phyloP scores from a whole-genome alignment of 2,329 filamentous ascomycete species.

The Macrophomina phaseolina region DNA sequence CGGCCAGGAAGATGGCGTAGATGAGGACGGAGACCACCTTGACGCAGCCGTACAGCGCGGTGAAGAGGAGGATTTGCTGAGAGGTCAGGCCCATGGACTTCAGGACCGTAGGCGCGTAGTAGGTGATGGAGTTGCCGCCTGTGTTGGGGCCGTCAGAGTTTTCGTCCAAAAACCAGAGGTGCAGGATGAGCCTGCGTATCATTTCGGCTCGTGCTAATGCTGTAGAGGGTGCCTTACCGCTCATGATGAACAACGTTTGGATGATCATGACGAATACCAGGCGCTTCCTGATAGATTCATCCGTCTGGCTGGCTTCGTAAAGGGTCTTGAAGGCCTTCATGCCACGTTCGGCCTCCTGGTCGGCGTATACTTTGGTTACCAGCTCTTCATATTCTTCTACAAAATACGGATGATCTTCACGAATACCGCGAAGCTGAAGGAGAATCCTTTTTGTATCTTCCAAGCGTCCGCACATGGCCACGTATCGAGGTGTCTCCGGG shows the following conservation, averaged over 20 bases:
- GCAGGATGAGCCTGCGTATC: too few relatives aligned
- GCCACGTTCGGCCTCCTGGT: neutral
- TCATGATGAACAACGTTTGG: conserved; percentile 6
- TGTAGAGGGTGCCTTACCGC: neutral
- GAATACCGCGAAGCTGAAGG: neutral
- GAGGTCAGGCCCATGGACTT: conserved; percentile 8
- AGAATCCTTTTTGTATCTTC: neutral
- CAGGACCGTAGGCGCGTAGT: conserved; percentile 5
- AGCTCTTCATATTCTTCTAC: conserved; percentile 3
- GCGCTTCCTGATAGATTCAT: neutral
- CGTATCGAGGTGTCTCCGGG: conserved; percentile 9
- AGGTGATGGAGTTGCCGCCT: conserved; percentile 10
- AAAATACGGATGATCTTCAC: conserved; percentile 4
- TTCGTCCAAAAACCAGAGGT: too few relatives aligned
- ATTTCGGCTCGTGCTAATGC: too few relatives aligned
- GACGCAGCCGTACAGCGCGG: neutral
- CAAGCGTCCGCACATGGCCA: neutral
- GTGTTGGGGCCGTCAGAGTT: too few relatives aligned
- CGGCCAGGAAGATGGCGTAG: neutral
- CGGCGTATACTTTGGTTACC: neutral
- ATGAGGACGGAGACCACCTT: conserved; percentile 2
- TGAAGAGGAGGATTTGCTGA: conserved; percentile 3
- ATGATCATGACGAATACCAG: neutral
- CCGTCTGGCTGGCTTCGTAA: neutral
- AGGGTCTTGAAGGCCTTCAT: neutral